Base-by-base conservation (phyloP, 2,329 filamentous ascomycete species). In the Colletotrichum costaricense region DNA sequence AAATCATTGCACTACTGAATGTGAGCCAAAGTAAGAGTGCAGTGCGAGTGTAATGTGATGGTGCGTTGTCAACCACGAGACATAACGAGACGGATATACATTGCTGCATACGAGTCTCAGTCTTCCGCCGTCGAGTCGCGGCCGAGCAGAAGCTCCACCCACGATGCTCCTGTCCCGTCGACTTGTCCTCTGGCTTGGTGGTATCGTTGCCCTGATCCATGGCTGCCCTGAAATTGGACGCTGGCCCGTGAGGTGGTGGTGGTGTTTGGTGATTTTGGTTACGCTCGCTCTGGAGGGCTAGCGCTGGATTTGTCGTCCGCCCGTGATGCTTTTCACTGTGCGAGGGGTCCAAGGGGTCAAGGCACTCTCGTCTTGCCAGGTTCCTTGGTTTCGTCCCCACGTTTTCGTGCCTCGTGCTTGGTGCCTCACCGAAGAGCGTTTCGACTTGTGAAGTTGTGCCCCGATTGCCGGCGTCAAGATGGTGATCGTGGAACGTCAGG, bases 51-150 rank as follows among this genome's bases (percentile, higher is more conserved):
- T 16, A 42, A 42, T 42, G 66, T 56, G 69, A 55, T 52, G 60
- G 67, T 73, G 70, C 67, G 70, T 70, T 73, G 70, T 70, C 67
- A 62, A 70, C 60, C 70, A 70, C 35, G 54, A 54, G 59, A 73
- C 55, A 28, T 59, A 55, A 70, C 60, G 59, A 64, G 59, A 69
- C 58, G 69, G 35, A 58, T 14, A n/a, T 63, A 42, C 59, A 69
- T 56, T 49, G 54, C 60, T 65, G 56, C 60, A 42, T 65, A 49
- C 35, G n/a, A 38, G 55, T 65, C 46, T 65, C 52, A 33, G 42
- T 62, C 33, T 55, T 65, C 30, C 65, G 46, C 49, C 49, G 38
- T 58, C 30, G 30, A 59, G 62, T 54, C 30, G 19, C 35, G 62
- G 55, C 58, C 56, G 26, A 64, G 42, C 49, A 33, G 12, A 12